phyloP scores from a whole-genome alignment of 148 eudicot genomes.

The Drosera capensis region DNA sequence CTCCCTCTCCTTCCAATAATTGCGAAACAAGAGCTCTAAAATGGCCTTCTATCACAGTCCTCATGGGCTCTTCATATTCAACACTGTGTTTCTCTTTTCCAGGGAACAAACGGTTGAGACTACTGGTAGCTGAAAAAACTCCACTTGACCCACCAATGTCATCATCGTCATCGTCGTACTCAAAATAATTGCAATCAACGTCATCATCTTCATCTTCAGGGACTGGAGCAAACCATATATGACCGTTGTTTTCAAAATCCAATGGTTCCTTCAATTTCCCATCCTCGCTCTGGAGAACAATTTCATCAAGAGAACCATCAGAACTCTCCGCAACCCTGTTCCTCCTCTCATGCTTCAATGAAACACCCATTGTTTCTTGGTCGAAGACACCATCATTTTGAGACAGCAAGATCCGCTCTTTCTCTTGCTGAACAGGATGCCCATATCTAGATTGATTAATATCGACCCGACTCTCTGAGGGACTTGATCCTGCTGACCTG shows the following conservation, averaged over 20 bases:
- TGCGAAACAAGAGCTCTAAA: conserved; percentile 97
- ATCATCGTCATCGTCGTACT: conserved; percentile 80
- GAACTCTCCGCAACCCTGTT: conserved; percentile 18
- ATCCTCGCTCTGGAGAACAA: conserved; percentile 15
- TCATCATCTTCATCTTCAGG: conserved; percentile 69
- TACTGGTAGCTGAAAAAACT: conserved; percentile 31
- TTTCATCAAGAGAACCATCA: conserved; percentile 26
- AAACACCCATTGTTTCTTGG: conserved; percentile 32
- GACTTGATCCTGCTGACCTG: conserved; percentile 66
- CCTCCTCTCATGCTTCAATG: conserved; percentile 30
- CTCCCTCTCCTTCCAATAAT: conserved; percentile 65
- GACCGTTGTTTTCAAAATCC: conserved; percentile 64
- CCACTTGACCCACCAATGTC: too few species aligned
- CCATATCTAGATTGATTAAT: conserved; percentile 50
- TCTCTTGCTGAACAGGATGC: conserved; percentile 46
- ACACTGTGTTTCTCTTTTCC: conserved; percentile 36
- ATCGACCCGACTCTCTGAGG: conserved; percentile 77
- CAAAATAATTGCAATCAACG: conserved; percentile 35
- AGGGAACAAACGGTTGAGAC: too few species aligned
- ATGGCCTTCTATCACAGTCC: conserved; percentile 56
- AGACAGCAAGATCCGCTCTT: conserved; percentile 30
- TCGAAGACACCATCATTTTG: conserved; percentile 23
- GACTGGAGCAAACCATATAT: conserved; percentile 79
- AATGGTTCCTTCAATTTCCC: conserved; percentile 32
- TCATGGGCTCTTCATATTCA: conserved; percentile 42